Base-by-base conservation (phyloP, 768 basidiomycete genomes). In the Tulasnella sp. region DNA sequence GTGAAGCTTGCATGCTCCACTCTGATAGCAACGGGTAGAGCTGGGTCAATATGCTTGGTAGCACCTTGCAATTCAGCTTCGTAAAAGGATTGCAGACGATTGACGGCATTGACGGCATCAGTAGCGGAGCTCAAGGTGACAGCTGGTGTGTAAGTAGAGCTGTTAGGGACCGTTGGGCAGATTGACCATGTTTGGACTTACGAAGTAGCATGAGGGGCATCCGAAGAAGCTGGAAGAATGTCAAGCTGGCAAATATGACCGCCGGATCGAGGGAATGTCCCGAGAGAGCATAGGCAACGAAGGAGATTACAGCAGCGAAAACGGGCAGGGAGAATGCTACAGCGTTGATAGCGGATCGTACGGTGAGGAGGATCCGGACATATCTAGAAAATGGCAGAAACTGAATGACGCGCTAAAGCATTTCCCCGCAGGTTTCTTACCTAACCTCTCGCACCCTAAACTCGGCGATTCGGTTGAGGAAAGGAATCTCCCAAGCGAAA, bases 201-300 rank as follows among this genome's bases (percentile, higher is more conserved):
- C 52, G 85, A 65, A 86, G 78, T 75, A 94, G 84, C 89, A 92
- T 90, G 39, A 95, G 83, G 0, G 95, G 94, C 72, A 94, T 75
- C 26, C 94, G 84, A 59, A 95, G 83, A 22, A 97, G 81, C 75
- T 89, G 90, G 84, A 96, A 98, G 5, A 95, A 83, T 0, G 90
- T 89, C 67, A 98, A 82, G 26, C 93, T 93, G 26, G 94, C 83
- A 80, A 97, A 97, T 73, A 96, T 85, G 40, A 86, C 84, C 0
- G 88, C 88, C 0, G 95, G 85, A 26, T 89, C 81, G 39, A 92
- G 83, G 4, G 79, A 47, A 77, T 94, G 91, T 0, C 90, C 90
- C 0, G 88, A 84, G 26, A 86, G 81, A 4, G 90, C 87, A 79
- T 95, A 97, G 0, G 88, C 89, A 66, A 94, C 84, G 75, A 85